Base-by-base conservation (phyloP, 1,139 yeast genomes). In the Torulaspora globosa region DNA sequence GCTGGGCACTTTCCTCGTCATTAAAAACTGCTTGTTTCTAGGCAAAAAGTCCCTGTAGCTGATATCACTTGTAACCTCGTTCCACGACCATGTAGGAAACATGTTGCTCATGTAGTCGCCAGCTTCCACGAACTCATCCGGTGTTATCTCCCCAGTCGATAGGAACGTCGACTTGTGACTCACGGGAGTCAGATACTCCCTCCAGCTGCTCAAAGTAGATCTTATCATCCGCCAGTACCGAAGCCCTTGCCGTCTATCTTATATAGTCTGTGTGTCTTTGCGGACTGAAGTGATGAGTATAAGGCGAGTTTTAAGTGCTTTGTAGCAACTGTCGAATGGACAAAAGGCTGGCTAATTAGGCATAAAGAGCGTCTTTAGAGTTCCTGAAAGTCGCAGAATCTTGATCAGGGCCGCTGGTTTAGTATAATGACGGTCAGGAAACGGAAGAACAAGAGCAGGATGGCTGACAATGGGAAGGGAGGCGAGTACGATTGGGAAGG, bases 31-130 rank as follows among this genome's bases (percentile, higher is more conserved):
- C 67, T 88, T 92, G 55, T 87, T 92, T 1, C 71, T 68, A 0
- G 98, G 98, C 51, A 92, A 70, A 59, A 88, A 92, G 51, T 80
- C 83, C 55, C 85, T 78, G 33, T 43, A 44, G 27, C 49, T 49
- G 3, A 57, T 41, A 44, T 69, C 75, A 48, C 73, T 71, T 57
- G 76, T 77, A 5, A 72, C 67, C 9, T 75, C 71, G 47, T 62
- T 65, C 98, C 99, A 92, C 53, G 82, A 79, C 98, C 99, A 92
- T 0, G 97, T 94, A 1, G 98, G 97, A 66, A 94, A 92, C 72
- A 86, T 86, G 67, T 80, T 81, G 30, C 83, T 92, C 50, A 92
- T 70, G 63, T 86, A 89, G 60, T 90, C 96, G n/a, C 97, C 97
- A 5, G 97, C 96, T 46, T 71, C 73, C 8, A 88, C 89, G 67